These are phyloP conservation scores for Ballota nigra DNA, from an alignment of 257 asterid species.

Conservation along the genomic window DNA sequence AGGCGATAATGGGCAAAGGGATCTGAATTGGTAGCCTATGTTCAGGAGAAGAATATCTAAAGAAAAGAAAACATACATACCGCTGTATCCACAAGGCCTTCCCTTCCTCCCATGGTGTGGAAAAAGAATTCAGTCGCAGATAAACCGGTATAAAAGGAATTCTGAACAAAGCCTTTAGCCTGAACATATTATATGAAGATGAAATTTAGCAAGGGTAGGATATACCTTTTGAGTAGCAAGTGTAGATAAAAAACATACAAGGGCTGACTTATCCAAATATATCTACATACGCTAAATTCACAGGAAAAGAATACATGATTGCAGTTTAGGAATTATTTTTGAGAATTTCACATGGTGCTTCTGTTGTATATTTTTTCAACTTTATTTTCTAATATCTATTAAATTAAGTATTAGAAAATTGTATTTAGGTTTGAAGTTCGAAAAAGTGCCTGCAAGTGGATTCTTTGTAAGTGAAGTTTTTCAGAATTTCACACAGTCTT, in stretches of 20 bases:
- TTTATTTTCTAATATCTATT: background rate
- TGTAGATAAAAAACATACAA: background rate
- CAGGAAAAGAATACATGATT: background rate
- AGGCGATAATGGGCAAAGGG: background rate
- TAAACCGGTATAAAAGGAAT: constrained; percentile 90
- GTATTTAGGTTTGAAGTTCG: background rate
- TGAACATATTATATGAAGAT: constrained; percentile 33
- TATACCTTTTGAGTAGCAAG: constrained; percentile 8
- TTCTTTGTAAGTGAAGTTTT: constrained; percentile 3
- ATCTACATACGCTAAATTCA: background rate
- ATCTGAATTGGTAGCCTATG: background rate
- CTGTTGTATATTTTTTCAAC: background rate
- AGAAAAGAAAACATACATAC: constrained; percentile 45
- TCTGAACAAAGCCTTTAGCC: constrained; percentile 98
- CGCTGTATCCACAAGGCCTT: constrained; percentile 99
- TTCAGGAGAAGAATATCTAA: background rate
- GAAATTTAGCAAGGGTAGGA: constrained; percentile 18
- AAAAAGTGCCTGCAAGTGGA: background rate
- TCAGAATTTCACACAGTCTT: background rate
- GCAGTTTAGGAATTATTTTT: background rate
- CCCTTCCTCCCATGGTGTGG: constrained; percentile 99
- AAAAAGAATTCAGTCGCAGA: constrained; percentile 92
- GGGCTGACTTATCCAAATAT: background rate
- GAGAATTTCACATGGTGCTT: background rate
- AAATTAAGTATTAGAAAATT: background rate